Conservation (phyloP, 2,329 filamentous ascomycete species). For the Esteya vermicola region DNA sequence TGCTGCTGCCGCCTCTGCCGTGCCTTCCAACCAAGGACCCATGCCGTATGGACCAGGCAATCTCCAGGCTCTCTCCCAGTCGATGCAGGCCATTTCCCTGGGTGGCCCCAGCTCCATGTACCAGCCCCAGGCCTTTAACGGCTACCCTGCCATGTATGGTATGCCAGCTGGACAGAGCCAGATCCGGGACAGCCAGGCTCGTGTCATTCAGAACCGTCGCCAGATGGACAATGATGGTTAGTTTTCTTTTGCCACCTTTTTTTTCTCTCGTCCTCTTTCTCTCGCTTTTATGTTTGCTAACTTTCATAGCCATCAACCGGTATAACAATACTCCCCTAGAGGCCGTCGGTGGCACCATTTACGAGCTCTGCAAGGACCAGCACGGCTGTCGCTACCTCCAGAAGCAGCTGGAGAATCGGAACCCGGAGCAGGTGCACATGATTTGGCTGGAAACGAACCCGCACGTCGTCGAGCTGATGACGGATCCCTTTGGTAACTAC, state of each 20-base stretch:
- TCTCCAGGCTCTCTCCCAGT: conserved; percentile 50
- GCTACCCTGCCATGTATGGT: conserved; percentile 36
- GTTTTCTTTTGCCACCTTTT: conserved; percentile 9
- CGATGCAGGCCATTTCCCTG: conserved; percentile 53
- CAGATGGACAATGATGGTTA: conserved; percentile 59
- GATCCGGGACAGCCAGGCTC: conserved; percentile 59
- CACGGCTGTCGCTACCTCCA: conserved; percentile 94
- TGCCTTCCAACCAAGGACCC: conserved; percentile 9
- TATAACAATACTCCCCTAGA: conserved; percentile 77
- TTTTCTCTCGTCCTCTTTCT: conserved; percentile 2
- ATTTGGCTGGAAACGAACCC: conserved; percentile 90
- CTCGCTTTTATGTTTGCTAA: too few species aligned
- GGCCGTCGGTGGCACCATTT: conserved; percentile 68
- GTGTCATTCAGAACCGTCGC: conserved; percentile 62
- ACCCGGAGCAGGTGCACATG: conserved; percentile 69
- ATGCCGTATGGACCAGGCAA: conserved; percentile 22
- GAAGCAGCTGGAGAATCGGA: conserved; percentile 88
- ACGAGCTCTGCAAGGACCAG: conserved; percentile 90
- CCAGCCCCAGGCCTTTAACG: conserved; percentile 40
- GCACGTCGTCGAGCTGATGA: conserved; percentile 96
- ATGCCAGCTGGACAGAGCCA: conserved; percentile 21
- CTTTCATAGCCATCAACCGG: conserved; percentile 52
- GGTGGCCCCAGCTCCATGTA: conserved; percentile 34
- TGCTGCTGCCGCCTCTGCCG: neutral
- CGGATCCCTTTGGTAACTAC: conserved; percentile 97